Percentiles rank a stretch among this genome's conserved stretches.
Evolutionary conservation across 2,329 filamentous ascomycete species (phyloP).

Genomic region (Albifimbria verrucaria): DNA sequence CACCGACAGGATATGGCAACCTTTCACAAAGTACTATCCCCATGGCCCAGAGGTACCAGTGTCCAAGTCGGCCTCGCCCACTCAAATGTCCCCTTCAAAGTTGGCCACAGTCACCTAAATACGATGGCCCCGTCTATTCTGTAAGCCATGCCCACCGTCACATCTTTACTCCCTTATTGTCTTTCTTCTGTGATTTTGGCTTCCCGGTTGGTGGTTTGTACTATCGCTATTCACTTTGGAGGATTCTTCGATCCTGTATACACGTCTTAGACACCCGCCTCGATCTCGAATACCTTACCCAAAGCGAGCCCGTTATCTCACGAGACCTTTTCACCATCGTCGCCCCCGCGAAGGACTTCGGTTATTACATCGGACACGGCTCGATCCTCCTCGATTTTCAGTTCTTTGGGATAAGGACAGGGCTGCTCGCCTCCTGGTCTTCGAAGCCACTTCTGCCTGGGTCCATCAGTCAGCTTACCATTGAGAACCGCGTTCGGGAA

Average conservation of each 20-base stretch:
- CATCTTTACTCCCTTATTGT: slow-evolving; percentile 13
- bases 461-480: slow-evolving; percentile 13
- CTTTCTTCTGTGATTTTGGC: slow-evolving; percentile 9
- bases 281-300: too few relatives aligned
- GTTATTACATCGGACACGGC: too few relatives aligned
- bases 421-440: background rate
- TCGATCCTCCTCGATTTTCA: too few relatives aligned
- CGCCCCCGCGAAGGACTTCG: too few relatives aligned
- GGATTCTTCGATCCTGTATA: too few relatives aligned
- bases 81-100: slow-evolving; percentile 21
- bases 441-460: background rate
- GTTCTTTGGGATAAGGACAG: background rate
- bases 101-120: slow-evolving; percentile 24
- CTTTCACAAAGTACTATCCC: slow-evolving; percentile 20
- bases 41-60: slow-evolving; percentile 19
- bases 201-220: background rate
- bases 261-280: too few relatives aligned
- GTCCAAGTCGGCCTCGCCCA: slow-evolving; percentile 21
- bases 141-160: slow-evolving; percentile 18
- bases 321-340: too few relatives aligned
- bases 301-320: too few relatives aligned
- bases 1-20: slow-evolving; percentile 21
- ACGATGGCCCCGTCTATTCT: slow-evolving; percentile 21
- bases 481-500: slow-evolving; percentile 6
- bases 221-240: background rate